phyloP scores from a whole-genome alignment of 495 filamentous ascomycete species.

The Hypoxylon crocopeplum region DNA sequence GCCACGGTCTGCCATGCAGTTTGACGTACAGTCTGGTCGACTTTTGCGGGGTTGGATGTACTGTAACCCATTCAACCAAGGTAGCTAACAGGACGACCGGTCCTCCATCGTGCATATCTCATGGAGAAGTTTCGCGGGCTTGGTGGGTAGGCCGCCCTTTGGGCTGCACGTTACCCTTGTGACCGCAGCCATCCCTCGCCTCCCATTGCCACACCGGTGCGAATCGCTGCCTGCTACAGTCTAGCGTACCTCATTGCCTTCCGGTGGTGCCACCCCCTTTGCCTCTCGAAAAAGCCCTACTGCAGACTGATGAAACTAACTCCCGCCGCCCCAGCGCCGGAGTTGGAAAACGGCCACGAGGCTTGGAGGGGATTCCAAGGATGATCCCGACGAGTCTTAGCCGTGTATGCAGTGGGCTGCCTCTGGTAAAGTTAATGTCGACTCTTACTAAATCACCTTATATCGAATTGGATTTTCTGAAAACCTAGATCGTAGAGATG shows the following conservation, averaged over 20 bases:
- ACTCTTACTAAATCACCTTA: background rate
- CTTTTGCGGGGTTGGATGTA: slow-evolving; percentile 32
- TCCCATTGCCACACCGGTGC: slow-evolving; percentile 41
- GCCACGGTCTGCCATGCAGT: slow-evolving; percentile 26
- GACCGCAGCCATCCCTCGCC: slow-evolving; percentile 34
- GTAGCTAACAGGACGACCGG: slow-evolving; percentile 8
- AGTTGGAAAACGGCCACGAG: slow-evolving; percentile 14
- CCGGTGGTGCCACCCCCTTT: slow-evolving; percentile 30
- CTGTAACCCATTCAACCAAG: slow-evolving; percentile 29
- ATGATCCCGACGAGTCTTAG: slow-evolving; percentile 23
- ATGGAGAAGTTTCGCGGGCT: too few relatives aligned
- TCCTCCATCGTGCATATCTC: slow-evolving; percentile 23
- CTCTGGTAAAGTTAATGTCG: slow-evolving; percentile 16
- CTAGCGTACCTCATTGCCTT: slow-evolving; percentile 16
- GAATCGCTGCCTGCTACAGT: slow-evolving; percentile 30
- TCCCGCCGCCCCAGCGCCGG: slow-evolving; percentile 9
- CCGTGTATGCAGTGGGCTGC: slow-evolving; percentile 1
- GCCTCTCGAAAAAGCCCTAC: slow-evolving; percentile 6
- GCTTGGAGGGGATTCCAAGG: slow-evolving; percentile 23
- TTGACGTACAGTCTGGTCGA: slow-evolving; percentile 30
- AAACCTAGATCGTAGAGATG: slow-evolving; percentile 8
- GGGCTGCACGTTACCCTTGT: slow-evolving; percentile 40
- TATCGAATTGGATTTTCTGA: slow-evolving; percentile 19
- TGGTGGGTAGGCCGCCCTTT: too few relatives aligned
- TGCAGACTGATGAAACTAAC: slow-evolving; percentile 14